Evolutionary conservation across 73 alveolate genomes (phyloP).

Genomic region (Paramecium biaurelia): DNA sequence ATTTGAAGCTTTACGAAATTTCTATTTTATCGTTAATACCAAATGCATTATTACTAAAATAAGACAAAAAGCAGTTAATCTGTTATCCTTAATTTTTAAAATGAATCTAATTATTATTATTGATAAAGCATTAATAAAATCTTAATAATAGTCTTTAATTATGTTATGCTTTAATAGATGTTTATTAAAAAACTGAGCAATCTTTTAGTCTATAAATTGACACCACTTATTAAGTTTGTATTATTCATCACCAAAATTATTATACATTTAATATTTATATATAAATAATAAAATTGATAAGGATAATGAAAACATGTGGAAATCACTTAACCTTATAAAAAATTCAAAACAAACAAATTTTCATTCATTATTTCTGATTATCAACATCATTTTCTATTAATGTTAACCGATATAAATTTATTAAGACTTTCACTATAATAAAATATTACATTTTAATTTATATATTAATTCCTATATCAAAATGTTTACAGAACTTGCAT

Average conservation of each 20-base stretch:
- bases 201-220: slow-evolving; percentile 1
- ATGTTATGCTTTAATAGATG: not conserved
- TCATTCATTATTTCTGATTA: too few species aligned
- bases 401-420: too few species aligned
- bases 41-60: not conserved
- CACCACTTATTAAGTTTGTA: slow-evolving; percentile 25
- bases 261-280: not conserved
- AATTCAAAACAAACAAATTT: too few species aligned
- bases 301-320: not conserved
- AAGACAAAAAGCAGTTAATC: not conserved
- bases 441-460: not conserved
- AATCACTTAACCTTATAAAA: too few species aligned
- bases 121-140: not conserved
- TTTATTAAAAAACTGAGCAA: not conserved
- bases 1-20: not conserved
- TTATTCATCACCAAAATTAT: slow-evolving; percentile 17
- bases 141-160: not conserved
- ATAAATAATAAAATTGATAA: too few species aligned
- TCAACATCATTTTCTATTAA: too few species aligned
- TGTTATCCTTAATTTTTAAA: not conserved
- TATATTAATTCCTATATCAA: not conserved
- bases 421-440: too few species aligned
- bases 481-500: not conserved
- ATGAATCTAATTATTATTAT: not conserved
- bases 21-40: not conserved